Conservation (phyloP, 2,329 filamentous ascomycete species). For the Cercospora brassicicola region DNA sequence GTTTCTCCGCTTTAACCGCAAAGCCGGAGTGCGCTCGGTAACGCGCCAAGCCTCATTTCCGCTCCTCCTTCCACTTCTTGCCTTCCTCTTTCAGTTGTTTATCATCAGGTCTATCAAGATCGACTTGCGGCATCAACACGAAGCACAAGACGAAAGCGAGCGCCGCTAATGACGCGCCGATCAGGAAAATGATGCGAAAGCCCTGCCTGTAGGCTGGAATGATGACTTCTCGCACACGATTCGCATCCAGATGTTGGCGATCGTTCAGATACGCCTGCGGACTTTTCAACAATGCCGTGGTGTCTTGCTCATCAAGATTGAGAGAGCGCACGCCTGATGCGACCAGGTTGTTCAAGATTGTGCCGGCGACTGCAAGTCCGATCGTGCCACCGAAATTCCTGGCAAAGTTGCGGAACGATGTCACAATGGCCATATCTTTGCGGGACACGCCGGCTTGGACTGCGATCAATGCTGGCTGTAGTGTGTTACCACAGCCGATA, state of each 20-base stretch:
- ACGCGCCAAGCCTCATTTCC: not conserved
- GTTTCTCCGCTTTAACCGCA: not conserved
- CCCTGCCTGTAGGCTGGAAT: constrained; percentile 41
- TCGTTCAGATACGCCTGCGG: constrained; percentile 18
- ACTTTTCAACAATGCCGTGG: constrained; percentile 17
- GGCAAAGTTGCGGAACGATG: constrained; percentile 53
- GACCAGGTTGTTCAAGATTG: constrained; percentile 23
- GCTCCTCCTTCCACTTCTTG: constrained; percentile 14
- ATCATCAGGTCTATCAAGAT: constrained; percentile 24
- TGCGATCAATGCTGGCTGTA: constrained; percentile 58
- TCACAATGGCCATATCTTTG: constrained; percentile 53
- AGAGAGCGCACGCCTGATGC: constrained; percentile 11
- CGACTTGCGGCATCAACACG: constrained; percentile 42
- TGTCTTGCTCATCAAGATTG: constrained; percentile 15
- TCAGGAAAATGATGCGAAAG: constrained; percentile 45
- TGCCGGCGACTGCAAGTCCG: constrained; percentile 22
- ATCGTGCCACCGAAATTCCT: constrained; percentile 47
- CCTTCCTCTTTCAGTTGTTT: constrained; percentile 25
- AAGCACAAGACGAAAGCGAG: constrained; percentile 40
- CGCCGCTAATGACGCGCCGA: constrained; percentile 41
- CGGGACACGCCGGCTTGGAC: constrained; percentile 54
- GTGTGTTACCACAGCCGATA: constrained; percentile 54
- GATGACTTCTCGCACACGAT: constrained; percentile 33
- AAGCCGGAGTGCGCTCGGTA: not conserved
- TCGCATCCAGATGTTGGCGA: constrained; percentile 32